Evolutionary conservation across 1,284 basidiomycete species (phyloP), one percentile per base, ranked within the genome.

Genomic region (Calocybe gambosa): DNA sequence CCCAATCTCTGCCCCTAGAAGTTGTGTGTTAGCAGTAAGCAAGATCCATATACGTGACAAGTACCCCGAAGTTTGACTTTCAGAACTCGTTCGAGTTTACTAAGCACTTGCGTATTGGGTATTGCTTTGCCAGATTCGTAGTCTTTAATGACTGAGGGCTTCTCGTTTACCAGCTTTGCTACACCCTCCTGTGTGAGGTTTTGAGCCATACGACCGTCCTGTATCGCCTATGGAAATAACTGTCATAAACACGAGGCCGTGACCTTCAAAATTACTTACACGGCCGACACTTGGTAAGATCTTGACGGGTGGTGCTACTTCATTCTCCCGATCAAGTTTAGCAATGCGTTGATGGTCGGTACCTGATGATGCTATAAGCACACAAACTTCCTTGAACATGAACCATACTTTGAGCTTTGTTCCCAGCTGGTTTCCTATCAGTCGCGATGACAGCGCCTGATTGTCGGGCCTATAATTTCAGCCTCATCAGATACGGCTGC

Each of bases 261-360:
- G 15, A 15, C 6, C 4, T 15, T n/a, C 4, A 8, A 28, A 23
- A 40, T 25, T 42, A 66, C 78, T 43, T 55, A 88, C 89, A 67
- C 88, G 89, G 57, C 92, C 93, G 48, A 94, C 89, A 31, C 75
- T 75, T 25, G 84, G 74, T 2, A 77, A 71, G 55, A 99, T 75
- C 68, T 94, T 96, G 53, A 87, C 63, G 37, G 95, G 96, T 6
- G 96, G 93, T 7, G 93, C 90, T 18, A 97, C 94, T 60, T 97
- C 95, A 68, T 98, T 96, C 59, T 96, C 91, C 47, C 89, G 82
- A 68, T 94, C 93, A 38, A 96, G 83, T 64, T 94, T 94, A 29
- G 89, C 93, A 63, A 95, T 93, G 51, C 81, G 81, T 65, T 93
- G 90, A 70, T 96, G 92, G 70, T 97, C 93, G 53, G 90, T 89